phyloP scores from a whole-genome alignment of 805 yeast species.

The Saccharomycopsis sp. region DNA sequence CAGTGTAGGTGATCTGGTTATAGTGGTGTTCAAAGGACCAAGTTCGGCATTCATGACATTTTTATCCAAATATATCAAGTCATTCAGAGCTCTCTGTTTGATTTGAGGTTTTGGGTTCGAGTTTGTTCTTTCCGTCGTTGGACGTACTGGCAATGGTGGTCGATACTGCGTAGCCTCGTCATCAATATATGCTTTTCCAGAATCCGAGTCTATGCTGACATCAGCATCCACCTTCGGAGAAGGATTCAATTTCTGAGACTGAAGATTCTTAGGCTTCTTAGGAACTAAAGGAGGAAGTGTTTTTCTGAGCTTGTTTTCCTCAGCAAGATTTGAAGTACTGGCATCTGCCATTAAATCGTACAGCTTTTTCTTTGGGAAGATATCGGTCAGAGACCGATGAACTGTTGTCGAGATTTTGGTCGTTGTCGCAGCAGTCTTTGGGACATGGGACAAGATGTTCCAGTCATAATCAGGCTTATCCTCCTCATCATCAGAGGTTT shows the following conservation, averaged over 20 bases:
- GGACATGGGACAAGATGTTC: conserved; percentile 19
- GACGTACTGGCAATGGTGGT: conserved; percentile 2
- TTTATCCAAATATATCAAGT: not conserved
- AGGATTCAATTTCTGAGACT: not conserved
- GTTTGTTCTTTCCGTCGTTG: not conserved
- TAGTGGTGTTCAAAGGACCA: not conserved
- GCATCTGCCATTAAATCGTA: not conserved
- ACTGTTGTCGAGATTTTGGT: not conserved
- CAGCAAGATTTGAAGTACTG: not conserved
- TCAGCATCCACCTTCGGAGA: not conserved
- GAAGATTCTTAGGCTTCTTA: conserved; percentile 9
- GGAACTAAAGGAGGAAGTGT: conserved; percentile 6
- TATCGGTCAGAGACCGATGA: not conserved
- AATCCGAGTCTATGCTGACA: not conserved
- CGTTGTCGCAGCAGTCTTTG: not conserved
- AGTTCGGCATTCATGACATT: not conserved
- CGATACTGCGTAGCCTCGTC: not conserved
- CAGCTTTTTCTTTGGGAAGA: not conserved
- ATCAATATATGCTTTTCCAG: not conserved
- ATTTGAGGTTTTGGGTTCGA: not conserved
- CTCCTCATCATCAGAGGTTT: conserved; percentile 20
- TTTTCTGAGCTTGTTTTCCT: not conserved
- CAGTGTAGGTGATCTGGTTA: conserved; percentile 1
- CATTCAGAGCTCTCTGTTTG: not conserved
- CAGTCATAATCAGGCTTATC: conserved; percentile 20